Evolutionary conservation across 1,139 yeast species (phyloP).

Genomic region (Geotrichum bryndzae): DNA sequence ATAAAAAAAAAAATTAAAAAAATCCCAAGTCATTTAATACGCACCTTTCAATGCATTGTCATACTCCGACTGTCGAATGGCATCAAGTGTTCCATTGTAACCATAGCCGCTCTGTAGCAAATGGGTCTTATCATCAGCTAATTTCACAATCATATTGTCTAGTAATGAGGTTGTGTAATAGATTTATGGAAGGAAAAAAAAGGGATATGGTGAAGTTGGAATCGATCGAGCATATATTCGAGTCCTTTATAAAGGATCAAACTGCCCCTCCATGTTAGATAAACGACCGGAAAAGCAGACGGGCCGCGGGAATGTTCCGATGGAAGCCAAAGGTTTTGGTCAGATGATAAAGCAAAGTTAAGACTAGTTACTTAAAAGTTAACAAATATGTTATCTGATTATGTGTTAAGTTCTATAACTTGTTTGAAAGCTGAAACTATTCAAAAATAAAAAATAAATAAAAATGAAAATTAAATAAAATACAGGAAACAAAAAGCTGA

Average conservation of each 20-base stretch:
- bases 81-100: conserved; percentile 1
- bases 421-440: no score
- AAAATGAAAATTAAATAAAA: no score
- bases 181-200: neutral
- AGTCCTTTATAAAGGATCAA: neutral
- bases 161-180: neutral
- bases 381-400: no score
- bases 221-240: neutral
- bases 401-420: no score
- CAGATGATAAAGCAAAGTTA: no score
- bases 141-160: neutral
- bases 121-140: neutral
- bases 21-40: neutral
- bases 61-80: conserved; percentile 5
- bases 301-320: neutral
- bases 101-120: neutral
- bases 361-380: no score
- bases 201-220: neutral
- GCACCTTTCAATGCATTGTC: conserved; percentile 1
- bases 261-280: neutral
- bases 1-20: no score
- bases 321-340: neutral
- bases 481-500: no score
- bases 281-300: neutral
- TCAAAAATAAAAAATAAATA: no score